Evolutionary conservation across 495 filamentous ascomycete genomes (phyloP).

Genomic region (Cladorrhinum samala): DNA sequence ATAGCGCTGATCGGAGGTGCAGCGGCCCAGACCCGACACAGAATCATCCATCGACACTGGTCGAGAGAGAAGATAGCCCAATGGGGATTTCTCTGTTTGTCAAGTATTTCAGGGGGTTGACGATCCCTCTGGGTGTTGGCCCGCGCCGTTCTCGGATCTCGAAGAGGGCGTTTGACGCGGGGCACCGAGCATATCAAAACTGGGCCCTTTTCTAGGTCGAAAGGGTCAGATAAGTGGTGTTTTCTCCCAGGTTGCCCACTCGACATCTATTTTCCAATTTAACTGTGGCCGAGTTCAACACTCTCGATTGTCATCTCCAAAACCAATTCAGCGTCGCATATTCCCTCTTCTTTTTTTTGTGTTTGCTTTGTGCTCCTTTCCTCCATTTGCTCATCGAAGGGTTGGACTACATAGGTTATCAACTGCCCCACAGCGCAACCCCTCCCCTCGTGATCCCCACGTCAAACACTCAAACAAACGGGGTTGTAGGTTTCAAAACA

Average conservation of each 20-base stretch:
- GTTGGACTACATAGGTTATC: too few species aligned
- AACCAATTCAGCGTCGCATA: background rate
- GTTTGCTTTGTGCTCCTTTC: too few species aligned
- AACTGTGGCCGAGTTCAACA: too few species aligned
- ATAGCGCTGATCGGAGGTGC: too few species aligned
- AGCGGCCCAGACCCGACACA: too few species aligned
- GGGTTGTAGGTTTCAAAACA: too few species aligned
- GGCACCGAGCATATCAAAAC: background rate
- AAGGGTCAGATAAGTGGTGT: background rate
- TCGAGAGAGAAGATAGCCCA: background rate
- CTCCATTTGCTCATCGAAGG: too few species aligned
- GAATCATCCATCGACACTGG: too few species aligned
- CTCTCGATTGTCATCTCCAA: background rate
- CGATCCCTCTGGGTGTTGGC: background rate
- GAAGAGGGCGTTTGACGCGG: background rate
- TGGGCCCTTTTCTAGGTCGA: background rate
- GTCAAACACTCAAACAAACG: background rate
- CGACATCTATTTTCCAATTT: background rate
- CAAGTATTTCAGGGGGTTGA: background rate
- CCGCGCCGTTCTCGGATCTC: constrained; percentile 4
- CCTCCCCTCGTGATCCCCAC: too few species aligned
- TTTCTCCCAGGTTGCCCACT: background rate
- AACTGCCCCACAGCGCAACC: too few species aligned
- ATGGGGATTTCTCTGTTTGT: background rate
- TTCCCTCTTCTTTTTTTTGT: too few species aligned